These are phyloP conservation scores for Zostera marina DNA, from an alignment of 116 monocot species.

Conservation along the genomic window DNA sequence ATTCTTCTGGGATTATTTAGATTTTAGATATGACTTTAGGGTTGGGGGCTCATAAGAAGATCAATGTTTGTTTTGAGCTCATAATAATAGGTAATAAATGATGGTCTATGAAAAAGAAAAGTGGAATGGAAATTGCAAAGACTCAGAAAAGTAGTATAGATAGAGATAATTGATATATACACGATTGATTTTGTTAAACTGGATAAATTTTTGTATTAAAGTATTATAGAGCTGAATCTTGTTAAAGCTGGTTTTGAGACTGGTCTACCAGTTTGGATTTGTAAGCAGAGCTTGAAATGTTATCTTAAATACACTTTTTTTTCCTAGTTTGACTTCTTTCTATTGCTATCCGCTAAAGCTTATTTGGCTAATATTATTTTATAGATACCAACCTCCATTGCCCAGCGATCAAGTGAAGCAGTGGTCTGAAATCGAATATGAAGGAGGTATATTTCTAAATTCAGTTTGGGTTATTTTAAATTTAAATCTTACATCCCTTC, in stretches of 20 bases:
- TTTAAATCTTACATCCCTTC: background rate
- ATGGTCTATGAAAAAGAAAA: too few species aligned
- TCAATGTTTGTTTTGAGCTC: too few species aligned
- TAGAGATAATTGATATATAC: too few species aligned
- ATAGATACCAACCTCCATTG: conserved; percentile 56
- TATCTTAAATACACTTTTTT: background rate
- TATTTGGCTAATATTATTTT: background rate
- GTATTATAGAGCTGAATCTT: background rate
- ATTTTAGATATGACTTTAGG: too few species aligned
- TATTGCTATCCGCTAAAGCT: background rate
- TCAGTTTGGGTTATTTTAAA: background rate
- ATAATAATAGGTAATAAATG: too few species aligned
- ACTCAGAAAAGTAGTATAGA: too few species aligned
- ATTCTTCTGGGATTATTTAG: too few species aligned
- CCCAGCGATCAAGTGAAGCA: conserved; percentile 56
- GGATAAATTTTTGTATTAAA: too few species aligned
- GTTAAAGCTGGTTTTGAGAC: background rate
- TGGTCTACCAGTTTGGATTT: background rate
- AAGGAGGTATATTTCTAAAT: conserved; percentile 32
- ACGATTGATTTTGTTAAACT: too few species aligned
- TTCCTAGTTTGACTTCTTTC: background rate
- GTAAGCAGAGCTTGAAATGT: background rate
- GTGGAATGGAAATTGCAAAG: too few species aligned
- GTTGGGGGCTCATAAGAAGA: too few species aligned
- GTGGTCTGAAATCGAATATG: conserved; percentile 37